These are phyloP conservation scores for Polytrichum commune DNA, from an alignment of 225 moss, liverwort and hornwort genomes.

Conservation along the genomic window DNA sequence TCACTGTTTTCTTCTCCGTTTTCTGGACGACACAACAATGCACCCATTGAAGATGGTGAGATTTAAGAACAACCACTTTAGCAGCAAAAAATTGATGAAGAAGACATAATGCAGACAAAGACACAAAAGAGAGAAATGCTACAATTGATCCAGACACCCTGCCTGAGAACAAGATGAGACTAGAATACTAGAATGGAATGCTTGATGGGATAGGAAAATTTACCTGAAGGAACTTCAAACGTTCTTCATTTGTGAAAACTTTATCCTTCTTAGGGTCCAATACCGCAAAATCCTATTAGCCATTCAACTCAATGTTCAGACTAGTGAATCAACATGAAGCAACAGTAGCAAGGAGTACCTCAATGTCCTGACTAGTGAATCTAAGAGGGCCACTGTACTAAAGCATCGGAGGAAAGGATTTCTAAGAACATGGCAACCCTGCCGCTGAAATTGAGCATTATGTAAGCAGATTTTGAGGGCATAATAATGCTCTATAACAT, in stretches of 20 bases:
- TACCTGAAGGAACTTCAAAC: conserved; percentile 92
- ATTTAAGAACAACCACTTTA: no score
- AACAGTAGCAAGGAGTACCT: no score
- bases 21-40: conserved; percentile 29
- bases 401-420: no score
- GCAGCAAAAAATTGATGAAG: no score
- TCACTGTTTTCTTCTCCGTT: conserved; percentile 87
- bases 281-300: conserved; percentile 71
- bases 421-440: no score
- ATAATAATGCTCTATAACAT: no score
- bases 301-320: not conserved
- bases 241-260: conserved; percentile 74
- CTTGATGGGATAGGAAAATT: not conserved
- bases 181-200: no score
- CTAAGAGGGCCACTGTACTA: no score
- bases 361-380: no score
- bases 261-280: conserved; percentile 72
- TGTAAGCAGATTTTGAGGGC: no score
- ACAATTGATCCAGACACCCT: not conserved
- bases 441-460: no score
- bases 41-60: not conserved
- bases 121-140: not conserved
- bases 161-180: not conserved
- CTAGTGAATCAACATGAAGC: no score
- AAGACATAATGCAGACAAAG: not conserved